Conservation (phyloP, 2,329 filamentous ascomycete genomes). For the Neurospora sp. region DNA sequence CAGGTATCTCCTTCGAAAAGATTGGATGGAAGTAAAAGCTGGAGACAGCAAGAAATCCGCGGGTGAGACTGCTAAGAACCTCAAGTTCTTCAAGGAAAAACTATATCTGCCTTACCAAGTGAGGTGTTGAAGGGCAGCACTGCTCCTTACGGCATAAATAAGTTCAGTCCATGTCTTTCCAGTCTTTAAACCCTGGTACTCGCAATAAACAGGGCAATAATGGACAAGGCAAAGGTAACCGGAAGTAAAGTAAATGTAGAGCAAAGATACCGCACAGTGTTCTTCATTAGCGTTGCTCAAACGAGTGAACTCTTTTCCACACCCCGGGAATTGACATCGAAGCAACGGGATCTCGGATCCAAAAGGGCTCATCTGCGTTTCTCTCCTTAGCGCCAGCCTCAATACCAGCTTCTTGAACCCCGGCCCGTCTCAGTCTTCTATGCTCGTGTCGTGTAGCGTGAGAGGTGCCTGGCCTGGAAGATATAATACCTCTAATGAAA, state of each 20-base stretch:
- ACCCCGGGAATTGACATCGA: too few relatives aligned
- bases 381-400: not conserved
- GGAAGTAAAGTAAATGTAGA: not conserved
- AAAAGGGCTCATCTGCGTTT: too few relatives aligned
- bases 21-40: not conserved
- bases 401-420: not conserved
- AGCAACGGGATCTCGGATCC: too few relatives aligned
- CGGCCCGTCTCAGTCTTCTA: too few relatives aligned
- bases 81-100: not conserved
- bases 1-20: not conserved
- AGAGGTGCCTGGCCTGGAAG: too few relatives aligned
- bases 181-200: not conserved
- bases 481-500: too few relatives aligned
- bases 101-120: not conserved
- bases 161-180: not conserved
- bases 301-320: too few relatives aligned
- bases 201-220: not conserved
- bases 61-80: not conserved
- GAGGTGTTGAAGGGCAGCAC: not conserved
- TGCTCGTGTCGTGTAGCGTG: too few relatives aligned
- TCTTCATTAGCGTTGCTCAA: too few relatives aligned
- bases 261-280: not conserved
- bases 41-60: not conserved
- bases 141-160: not conserved
- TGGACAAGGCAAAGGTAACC: not conserved